Base-by-base conservation (phyloP, 805 yeast genomes). In the Candida golubevii region DNA sequence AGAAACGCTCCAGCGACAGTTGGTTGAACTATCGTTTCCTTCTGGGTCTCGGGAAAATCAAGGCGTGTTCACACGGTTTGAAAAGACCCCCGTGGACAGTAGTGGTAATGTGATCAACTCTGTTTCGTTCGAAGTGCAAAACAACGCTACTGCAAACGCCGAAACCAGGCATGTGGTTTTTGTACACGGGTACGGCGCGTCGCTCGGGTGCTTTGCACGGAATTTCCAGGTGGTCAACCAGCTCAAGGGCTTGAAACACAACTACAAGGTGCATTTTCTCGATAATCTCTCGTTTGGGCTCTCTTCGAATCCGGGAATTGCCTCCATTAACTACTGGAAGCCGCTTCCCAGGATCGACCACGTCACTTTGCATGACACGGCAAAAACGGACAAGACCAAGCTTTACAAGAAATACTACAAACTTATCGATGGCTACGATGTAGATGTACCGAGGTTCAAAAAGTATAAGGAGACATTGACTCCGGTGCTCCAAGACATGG, bases 161-260 rank as follows among this genome's bases (percentile, higher is more conserved):
- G 45, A 45, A 4, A 57, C 63, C 1, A 75, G 64, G 45, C 67
- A 77, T 55, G 48, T 78, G 18, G 82, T 77, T 3, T 71, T 78
- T 62, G 44, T 78, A 15, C 83, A 78, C 53, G 83, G 83, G 0
- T 78, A 75, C 57, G 83, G 79, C 0, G 80, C 83, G 1, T 69
- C 79, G 0, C 57, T 69, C 13, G 82, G 82, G 2, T 77, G 80
- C 61, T 78, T 76, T 65, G 79, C 79, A 29, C 66, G 80, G 40
- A 78, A 78, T 47, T 70, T 76, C 44, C 73, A 72, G 45, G 56
- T 71, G 8, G 57, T 78, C 38, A 67, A 57, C 47, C 39, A 61
- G 15, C 55, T 62, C 36, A 44, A 46, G 38, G 63, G 58, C 37
- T 50, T 50, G 50, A 57, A 45, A 36, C 67, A 48, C 48, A 70